Conservation (phyloP, 2,329 filamentous ascomycete species). For the Akanthomyces uredinophilus region DNA sequence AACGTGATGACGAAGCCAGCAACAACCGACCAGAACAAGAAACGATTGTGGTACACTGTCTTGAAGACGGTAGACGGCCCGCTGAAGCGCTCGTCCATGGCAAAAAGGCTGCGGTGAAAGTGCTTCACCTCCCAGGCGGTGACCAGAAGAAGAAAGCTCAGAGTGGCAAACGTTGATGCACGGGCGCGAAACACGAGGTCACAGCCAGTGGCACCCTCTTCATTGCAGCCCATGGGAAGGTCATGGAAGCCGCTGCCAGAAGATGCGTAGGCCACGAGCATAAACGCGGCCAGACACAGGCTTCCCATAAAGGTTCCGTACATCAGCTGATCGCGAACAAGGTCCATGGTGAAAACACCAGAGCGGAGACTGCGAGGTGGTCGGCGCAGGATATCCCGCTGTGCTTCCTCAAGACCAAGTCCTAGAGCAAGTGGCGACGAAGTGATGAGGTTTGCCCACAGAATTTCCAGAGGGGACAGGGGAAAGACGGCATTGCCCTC, state of each 20-base stretch:
- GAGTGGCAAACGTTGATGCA: conserved; percentile 62
- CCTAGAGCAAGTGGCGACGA: conserved; percentile 67
- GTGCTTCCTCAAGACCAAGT: conserved; percentile 64
- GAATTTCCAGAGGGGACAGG: conserved; percentile 65
- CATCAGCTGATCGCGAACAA: conserved; percentile 62
- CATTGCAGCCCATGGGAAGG: conserved; percentile 56
- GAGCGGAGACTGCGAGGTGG: conserved; percentile 56
- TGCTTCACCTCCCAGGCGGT: conserved; percentile 72
- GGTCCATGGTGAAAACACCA: conserved; percentile 59
- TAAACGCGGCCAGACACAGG: conserved; percentile 57
- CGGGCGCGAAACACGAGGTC: conserved; percentile 58
- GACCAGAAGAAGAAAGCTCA: conserved; percentile 63
- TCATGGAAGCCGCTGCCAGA: conserved; percentile 40
- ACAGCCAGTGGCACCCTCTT: conserved; percentile 45
- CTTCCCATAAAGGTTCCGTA: conserved; percentile 61
- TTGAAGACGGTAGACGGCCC: conserved; percentile 47
- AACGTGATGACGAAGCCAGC: conserved; percentile 56
- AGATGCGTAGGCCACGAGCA: conserved; percentile 50
- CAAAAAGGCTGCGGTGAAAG: conserved; percentile 63
- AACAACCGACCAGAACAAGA: conserved; percentile 60
- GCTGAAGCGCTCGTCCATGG: conserved; percentile 51
- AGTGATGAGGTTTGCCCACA: conserved; percentile 73
- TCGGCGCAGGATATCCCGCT: conserved; percentile 61
- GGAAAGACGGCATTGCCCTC: conserved; percentile 60
- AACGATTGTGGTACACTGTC: conserved; percentile 65